A percentile compares a stretch with the other conserved stretches of the same genome.
Evolutionary conservation across 495 filamentous ascomycete species (phyloP).

Genomic region (Halenospora varia): DNA sequence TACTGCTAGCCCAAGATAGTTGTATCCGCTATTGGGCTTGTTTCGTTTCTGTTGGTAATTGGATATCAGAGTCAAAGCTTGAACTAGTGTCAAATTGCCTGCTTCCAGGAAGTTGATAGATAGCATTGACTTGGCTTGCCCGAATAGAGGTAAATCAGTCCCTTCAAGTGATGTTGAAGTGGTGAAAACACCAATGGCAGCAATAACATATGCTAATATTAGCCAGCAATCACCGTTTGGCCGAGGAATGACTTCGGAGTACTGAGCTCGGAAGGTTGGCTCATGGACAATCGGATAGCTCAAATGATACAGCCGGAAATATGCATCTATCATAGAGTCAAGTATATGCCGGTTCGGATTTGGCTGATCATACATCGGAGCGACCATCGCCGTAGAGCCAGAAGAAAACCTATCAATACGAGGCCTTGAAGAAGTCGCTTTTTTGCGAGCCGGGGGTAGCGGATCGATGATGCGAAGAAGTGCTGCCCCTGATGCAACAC

Average conservation of each 20-base stretch:
- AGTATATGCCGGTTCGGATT: conserved; percentile 32
- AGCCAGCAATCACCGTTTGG: conserved; percentile 46
- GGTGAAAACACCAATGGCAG: conserved; percentile 47
- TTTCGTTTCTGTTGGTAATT: conserved; percentile 54
- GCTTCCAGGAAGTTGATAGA: conserved; percentile 44
- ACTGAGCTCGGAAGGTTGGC: conserved; percentile 50
- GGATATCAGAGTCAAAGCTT: conserved; percentile 45
- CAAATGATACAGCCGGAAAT: conserved; percentile 48
- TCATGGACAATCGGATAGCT: conserved; percentile 55
- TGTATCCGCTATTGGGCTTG: conserved; percentile 52
- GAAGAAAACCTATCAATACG: neutral
- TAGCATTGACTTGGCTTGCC: conserved; percentile 39
- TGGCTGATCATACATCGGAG: conserved; percentile 30
- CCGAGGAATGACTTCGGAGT: conserved; percentile 44
- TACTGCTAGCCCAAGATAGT: conserved; percentile 46
- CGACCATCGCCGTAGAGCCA: neutral
- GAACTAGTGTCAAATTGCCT: conserved; percentile 49
- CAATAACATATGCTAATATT: conserved; percentile 44
- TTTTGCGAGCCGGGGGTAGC: neutral
- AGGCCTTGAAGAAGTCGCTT: conserved; percentile 39
- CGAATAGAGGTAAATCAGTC: conserved; percentile 44
- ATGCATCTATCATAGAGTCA: conserved; percentile 45
- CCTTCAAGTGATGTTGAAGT: conserved; percentile 25
- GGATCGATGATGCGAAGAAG: conserved; percentile 10
- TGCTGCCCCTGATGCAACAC: neutral